Percentiles rank a stretch among this genome's conserved stretches.
Conservation (phyloP, 2,329 filamentous ascomycete genomes). For the Aspergillus sp. region DNA sequence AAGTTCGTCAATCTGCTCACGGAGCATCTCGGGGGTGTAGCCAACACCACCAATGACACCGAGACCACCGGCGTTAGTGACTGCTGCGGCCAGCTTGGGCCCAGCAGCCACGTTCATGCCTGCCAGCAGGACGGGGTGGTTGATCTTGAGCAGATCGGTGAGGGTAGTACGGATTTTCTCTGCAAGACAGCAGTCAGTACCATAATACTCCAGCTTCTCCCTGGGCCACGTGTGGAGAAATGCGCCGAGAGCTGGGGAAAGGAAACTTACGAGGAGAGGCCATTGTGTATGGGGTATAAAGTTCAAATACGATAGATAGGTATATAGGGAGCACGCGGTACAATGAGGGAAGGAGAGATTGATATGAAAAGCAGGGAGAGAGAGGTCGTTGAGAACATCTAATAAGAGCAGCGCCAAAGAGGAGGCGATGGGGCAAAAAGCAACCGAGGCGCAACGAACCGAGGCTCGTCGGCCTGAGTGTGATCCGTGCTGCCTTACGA, state of each 20-base stretch:
- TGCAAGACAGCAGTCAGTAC: constrained; percentile 34
- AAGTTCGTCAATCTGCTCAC: constrained; percentile 88
- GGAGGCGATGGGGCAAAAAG: neutral
- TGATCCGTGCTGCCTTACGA: neutral
- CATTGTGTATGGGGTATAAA: constrained; percentile 44
- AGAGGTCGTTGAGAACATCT: neutral
- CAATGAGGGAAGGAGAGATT: neutral
- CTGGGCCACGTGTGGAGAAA: constrained; percentile 2
- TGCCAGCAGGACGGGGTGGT: constrained; percentile 89
- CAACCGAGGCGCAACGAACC: neutral
- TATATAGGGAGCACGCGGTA: neutral
- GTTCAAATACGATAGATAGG: neutral
- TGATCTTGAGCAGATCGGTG: constrained; percentile 96
- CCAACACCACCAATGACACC: constrained; percentile 88
- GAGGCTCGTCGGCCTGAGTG: neutral
- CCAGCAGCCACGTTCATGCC: constrained; percentile 99
- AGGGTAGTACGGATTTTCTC: constrained; percentile 84
- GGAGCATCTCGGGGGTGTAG: constrained; percentile 96
- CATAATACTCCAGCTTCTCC: constrained; percentile 2
- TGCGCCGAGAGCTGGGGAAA: constrained; percentile 3
- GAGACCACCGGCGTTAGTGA: constrained; percentile 92
- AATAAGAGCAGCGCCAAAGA: neutral
- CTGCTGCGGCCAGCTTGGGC: constrained; percentile 89
- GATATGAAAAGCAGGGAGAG: neutral
- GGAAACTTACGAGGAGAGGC: constrained; percentile 67